Conservation (phyloP, 208 protist genomes). For the Trypanosoma cruzi region DNA sequence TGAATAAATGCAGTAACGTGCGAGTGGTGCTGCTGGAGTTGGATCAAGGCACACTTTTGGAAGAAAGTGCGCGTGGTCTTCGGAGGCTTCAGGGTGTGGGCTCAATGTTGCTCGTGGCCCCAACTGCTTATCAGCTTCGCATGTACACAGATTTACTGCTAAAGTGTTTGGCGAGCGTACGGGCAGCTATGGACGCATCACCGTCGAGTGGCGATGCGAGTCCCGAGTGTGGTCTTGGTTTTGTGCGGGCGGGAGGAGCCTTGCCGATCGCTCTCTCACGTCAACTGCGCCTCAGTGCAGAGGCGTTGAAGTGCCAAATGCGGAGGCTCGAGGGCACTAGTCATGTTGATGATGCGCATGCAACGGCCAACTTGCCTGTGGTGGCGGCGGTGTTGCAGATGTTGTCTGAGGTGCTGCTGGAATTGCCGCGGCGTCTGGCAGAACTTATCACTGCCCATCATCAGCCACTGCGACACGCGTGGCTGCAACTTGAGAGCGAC, state of each 20-base stretch:
- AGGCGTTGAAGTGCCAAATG: slow-evolving; percentile 8
- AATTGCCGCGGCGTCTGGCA: slow-evolving; percentile 35
- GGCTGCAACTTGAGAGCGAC: slow-evolving; percentile 36
- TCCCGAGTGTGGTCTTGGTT: slow-evolving; percentile 12
- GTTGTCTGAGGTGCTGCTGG: slow-evolving; percentile 36
- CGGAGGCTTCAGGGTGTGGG: background rate
- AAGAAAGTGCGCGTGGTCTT: background rate
- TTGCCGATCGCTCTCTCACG: slow-evolving; percentile 41
- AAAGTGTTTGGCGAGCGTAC: slow-evolving; percentile 33
- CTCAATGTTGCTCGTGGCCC: slow-evolving; percentile 35
- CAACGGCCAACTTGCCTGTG: slow-evolving; percentile 7
- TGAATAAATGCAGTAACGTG: background rate
- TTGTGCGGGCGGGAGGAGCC: slow-evolving; percentile 52
- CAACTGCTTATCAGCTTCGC: slow-evolving; percentile 24
- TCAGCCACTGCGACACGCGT: slow-evolving; percentile 23
- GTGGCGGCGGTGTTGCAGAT: slow-evolving; percentile 34
- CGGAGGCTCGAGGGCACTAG: background rate
- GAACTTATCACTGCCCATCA: slow-evolving; percentile 24
- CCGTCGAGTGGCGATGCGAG: background rate
- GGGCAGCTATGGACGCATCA: slow-evolving; percentile 9
- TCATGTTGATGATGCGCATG: background rate
- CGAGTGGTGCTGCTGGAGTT: slow-evolving; percentile 18
- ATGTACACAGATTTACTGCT: slow-evolving; percentile 30
- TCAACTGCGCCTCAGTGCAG: slow-evolving; percentile 3
- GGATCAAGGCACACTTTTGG: background rate